These are phyloP conservation scores for Malus sylvestris DNA, from an alignment of 306 rosid genomes.

Conservation along the genomic window DNA sequence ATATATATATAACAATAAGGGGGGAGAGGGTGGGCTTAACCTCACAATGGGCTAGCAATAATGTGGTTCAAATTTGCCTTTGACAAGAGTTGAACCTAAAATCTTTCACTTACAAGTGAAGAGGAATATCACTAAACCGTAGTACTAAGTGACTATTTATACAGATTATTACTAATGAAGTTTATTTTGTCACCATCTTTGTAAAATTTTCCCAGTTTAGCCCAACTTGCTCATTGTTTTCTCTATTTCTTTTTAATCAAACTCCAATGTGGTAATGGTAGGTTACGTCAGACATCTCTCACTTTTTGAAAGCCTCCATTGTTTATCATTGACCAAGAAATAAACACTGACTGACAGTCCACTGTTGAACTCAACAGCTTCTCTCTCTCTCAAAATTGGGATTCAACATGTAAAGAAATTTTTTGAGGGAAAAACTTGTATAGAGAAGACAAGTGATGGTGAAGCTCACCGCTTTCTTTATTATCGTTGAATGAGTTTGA, in stretches of 20 bases:
- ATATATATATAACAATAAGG: too few species aligned
- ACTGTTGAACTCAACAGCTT: background rate
- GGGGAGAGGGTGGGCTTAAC: too few species aligned
- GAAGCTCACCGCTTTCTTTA: too few species aligned
- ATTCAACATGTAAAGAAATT: background rate
- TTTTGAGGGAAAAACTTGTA: background rate
- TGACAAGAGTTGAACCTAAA: too few species aligned
- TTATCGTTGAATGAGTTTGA: too few species aligned
- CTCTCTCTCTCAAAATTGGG: background rate
- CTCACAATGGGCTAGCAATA: too few species aligned
- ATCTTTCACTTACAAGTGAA: too few species aligned
- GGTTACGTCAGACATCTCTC: background rate
- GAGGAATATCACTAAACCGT: too few species aligned
- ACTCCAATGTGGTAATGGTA: too few species aligned
- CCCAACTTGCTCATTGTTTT: background rate
- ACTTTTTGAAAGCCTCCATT: background rate
- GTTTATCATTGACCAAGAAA: slow-evolving; percentile 5
- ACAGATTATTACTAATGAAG: background rate
- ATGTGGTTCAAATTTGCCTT: too few species aligned
- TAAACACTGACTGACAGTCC: background rate
- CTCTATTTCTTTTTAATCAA: background rate
- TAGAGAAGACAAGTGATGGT: too few species aligned
- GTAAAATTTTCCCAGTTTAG: background rate
- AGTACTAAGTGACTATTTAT: too few species aligned
- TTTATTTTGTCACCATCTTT: background rate